These are phyloP conservation scores for Vaccinium macrocarpon DNA, from an alignment of 148 eudicot species.

Conservation along the genomic window DNA sequence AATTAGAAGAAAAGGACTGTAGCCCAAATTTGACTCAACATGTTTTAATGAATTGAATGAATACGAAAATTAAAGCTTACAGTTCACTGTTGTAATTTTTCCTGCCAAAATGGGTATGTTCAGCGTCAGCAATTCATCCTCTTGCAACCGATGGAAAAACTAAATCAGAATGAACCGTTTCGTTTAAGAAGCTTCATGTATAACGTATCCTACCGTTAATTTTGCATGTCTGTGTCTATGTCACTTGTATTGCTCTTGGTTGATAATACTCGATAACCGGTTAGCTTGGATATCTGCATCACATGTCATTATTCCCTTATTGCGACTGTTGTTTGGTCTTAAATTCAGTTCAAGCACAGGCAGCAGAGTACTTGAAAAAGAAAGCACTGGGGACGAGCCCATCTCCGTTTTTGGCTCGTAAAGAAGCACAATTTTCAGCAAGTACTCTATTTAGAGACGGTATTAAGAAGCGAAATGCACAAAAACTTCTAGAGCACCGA, in stretches of 20 bases:
- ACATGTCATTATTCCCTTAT: not conserved
- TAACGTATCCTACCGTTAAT: not conserved
- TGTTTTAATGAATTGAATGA: not conserved
- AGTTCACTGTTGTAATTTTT: not conserved
- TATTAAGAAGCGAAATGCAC: slow-evolving; percentile 55
- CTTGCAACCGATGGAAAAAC: not conserved
- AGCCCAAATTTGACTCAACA: not conserved
- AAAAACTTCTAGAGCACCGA: slow-evolving; percentile 41
- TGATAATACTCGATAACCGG: not conserved
- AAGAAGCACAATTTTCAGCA: slow-evolving; percentile 33
- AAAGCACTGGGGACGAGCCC: slow-evolving; percentile 29
- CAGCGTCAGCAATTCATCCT: not conserved
- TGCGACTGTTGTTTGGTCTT: slow-evolving; percentile 19
- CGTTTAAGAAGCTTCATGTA: slow-evolving; percentile 7
- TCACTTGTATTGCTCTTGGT: not conserved
- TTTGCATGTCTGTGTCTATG: not conserved
- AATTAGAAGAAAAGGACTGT: not conserved
- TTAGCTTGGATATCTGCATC: not conserved
- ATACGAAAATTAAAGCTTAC: not conserved
- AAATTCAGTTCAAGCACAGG: slow-evolving; percentile 63
- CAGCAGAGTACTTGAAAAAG: slow-evolving; percentile 51
- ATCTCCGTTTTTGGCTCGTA: slow-evolving; percentile 15
- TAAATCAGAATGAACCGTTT: not conserved
- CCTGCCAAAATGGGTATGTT: not conserved
- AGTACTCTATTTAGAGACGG: slow-evolving; percentile 70